Conservation (phyloP, 2,329 filamentous ascomycete genomes). For the Neofusicoccum umdonicola region DNA sequence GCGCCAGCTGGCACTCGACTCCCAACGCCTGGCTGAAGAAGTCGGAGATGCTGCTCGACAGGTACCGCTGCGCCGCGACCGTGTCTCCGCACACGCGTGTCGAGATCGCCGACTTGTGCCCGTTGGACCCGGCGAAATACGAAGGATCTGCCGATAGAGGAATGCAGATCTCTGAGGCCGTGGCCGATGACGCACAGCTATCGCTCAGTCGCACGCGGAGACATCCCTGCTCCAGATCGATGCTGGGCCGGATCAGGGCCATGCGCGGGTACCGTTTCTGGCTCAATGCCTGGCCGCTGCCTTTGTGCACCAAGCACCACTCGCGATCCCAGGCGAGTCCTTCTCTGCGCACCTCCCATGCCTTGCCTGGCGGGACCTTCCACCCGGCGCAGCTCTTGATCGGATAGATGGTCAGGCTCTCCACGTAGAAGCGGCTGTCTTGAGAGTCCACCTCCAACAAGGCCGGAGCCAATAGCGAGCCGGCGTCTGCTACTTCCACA, state of each 20-base stretch:
- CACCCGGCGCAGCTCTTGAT: constrained; percentile 93
- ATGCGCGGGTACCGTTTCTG: constrained; percentile 88
- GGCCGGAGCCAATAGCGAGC: constrained; percentile 22
- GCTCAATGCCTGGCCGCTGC: constrained; percentile 78
- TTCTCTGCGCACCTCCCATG: constrained; percentile 78
- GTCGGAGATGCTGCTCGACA: constrained; percentile 59
- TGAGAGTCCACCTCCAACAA: constrained; percentile 20
- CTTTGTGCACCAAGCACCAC: constrained; percentile 90
- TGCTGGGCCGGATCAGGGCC: constrained; percentile 72
- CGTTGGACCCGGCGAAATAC: constrained; percentile 46
- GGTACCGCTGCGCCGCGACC: constrained; percentile 70
- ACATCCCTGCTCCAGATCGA: constrained; percentile 68
- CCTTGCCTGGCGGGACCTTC: constrained; percentile 58
- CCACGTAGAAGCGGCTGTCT: constrained; percentile 40
- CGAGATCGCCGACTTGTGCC: constrained; percentile 32
- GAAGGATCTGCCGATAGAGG: constrained; percentile 68
- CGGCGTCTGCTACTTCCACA: constrained; percentile 29
- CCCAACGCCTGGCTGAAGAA: constrained; percentile 78
- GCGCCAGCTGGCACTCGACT: constrained; percentile 77
- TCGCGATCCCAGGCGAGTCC: constrained; percentile 93
- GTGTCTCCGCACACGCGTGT: constrained; percentile 79
- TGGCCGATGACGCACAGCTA: constrained; percentile 30
- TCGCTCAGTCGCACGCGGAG: constrained; percentile 60
- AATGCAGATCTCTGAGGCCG: constrained; percentile 34
- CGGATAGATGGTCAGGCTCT: constrained; percentile 67